Evolutionary conservation across 139 green algal species (phyloP).

Genomic region (Ettlia oleoabundans): DNA sequence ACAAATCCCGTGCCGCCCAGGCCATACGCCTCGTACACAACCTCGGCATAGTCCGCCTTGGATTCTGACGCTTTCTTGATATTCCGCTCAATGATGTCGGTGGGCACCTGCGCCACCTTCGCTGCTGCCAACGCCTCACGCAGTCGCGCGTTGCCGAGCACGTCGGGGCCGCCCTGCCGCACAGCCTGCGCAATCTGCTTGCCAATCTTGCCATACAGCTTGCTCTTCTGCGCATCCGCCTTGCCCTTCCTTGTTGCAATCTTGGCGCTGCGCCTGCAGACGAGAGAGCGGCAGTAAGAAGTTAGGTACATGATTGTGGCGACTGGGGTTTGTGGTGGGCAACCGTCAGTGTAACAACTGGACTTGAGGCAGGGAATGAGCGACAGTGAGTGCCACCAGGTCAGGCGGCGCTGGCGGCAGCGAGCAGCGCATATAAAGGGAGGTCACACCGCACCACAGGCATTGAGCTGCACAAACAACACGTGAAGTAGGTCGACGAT

Average conservation of each 20-base stretch:
- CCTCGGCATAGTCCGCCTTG: slow-evolving; percentile 79
- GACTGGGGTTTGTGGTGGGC: too few relatives aligned
- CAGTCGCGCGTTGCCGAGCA: slow-evolving; percentile 75
- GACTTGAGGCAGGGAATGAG: too few relatives aligned
- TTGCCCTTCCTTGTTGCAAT: slow-evolving; percentile 79
- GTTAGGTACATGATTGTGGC: too few relatives aligned
- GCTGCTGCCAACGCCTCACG: slow-evolving; percentile 66
- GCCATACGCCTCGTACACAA: slow-evolving; percentile 73
- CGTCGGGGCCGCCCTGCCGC: slow-evolving; percentile 79
- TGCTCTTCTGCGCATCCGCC: slow-evolving; percentile 65
- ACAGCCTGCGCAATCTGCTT: slow-evolving; percentile 90
- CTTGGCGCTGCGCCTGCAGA: slow-evolving; percentile 56
- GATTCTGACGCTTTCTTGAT: slow-evolving; percentile 85
- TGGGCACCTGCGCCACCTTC: slow-evolving; percentile 70
- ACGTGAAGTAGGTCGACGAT: too few relatives aligned
- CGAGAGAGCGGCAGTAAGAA: not conserved
- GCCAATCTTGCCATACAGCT: slow-evolving; percentile 88
- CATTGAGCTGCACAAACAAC: too few relatives aligned
- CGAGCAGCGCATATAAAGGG: too few relatives aligned
- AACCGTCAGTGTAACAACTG: too few relatives aligned
- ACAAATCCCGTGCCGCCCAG: slow-evolving; percentile 89
- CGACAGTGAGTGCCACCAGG: too few relatives aligned
- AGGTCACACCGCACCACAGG: too few relatives aligned
- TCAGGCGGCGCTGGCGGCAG: too few relatives aligned
- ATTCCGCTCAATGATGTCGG: slow-evolving; percentile 95